phyloP scores from a whole-genome alignment of 495 filamentous ascomycete genomes.

The Terfezia boudieri region DNA sequence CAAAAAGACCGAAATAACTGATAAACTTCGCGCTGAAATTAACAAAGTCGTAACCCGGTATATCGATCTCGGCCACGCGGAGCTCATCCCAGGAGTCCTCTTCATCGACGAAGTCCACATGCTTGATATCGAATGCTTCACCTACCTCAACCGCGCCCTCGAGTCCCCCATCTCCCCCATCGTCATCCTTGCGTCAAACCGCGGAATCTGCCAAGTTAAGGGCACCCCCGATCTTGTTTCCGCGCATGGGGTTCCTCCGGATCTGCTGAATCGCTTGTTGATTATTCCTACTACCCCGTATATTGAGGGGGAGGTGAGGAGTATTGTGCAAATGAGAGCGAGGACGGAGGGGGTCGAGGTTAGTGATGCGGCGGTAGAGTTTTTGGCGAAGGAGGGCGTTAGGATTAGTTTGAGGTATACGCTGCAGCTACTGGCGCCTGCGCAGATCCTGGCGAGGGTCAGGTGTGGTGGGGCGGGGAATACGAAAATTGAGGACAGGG shows the following conservation, averaged over 20 bases:
- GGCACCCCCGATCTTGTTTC: slow-evolving; percentile 63
- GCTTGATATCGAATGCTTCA: slow-evolving; percentile 98
- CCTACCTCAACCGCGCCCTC: slow-evolving; percentile 89
- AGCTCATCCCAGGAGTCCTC: slow-evolving; percentile 86
- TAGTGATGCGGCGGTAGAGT: slow-evolving; percentile 60
- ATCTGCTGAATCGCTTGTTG: slow-evolving; percentile 75
- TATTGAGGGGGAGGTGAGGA: slow-evolving; percentile 61
- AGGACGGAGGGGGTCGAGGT: slow-evolving; percentile 61
- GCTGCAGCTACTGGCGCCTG: slow-evolving; percentile 75
- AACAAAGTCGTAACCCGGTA: slow-evolving; percentile 97
- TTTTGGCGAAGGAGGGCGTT: slow-evolving; percentile 63
- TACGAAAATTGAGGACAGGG: not conserved
- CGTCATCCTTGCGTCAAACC: slow-evolving; percentile 91
- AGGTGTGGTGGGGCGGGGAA: not conserved
- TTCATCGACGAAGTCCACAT: slow-evolving; percentile 99
- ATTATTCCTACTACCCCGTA: slow-evolving; percentile 89
- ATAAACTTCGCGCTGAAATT: slow-evolving; percentile 85
- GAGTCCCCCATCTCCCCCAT: slow-evolving; percentile 85
- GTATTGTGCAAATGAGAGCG: slow-evolving; percentile 63
- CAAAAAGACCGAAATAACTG: slow-evolving; percentile 95
- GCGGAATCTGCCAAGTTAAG: slow-evolving; percentile 71
- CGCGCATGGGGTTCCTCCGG: slow-evolving; percentile 80
- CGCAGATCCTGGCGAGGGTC: slow-evolving; percentile 46
- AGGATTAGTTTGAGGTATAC: slow-evolving; percentile 80
- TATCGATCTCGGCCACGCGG: slow-evolving; percentile 94